These are phyloP conservation scores for Penicillium sp. DNA, from an alignment of 2,329 filamentous ascomycete genomes.

Conservation along the genomic window DNA sequence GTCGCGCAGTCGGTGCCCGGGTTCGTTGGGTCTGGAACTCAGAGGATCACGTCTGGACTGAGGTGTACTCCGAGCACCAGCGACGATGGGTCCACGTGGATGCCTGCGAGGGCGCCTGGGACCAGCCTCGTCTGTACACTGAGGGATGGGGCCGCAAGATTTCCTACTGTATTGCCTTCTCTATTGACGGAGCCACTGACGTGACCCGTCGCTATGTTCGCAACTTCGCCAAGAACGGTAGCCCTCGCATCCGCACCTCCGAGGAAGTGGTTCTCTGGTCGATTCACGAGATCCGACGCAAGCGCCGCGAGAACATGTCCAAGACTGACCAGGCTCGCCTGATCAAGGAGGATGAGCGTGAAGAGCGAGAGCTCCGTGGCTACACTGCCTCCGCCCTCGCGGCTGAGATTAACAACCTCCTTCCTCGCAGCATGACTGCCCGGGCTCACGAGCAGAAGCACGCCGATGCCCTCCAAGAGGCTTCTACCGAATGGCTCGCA, in stretches of 20 bases:
- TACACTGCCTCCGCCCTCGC: constrained; percentile 49
- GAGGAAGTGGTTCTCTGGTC: constrained; percentile 92
- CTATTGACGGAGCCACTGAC: constrained; percentile 75
- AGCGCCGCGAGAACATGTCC: constrained; percentile 78
- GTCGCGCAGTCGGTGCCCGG: constrained; percentile 83
- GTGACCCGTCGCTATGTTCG: constrained; percentile 67
- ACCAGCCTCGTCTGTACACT: constrained; percentile 86
- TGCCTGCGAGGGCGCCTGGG: constrained; percentile 91
- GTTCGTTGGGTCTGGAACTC: constrained; percentile 98
- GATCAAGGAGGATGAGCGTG: constrained; percentile 50
- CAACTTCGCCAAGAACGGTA: constrained; percentile 57
- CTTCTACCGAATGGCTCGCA: constrained; percentile 34
- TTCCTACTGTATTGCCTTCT: constrained; percentile 96
- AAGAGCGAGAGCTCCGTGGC: constrained; percentile 48
- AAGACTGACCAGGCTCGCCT: constrained; percentile 66
- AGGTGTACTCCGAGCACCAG: constrained; percentile 92
- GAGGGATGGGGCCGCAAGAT: constrained; percentile 97
- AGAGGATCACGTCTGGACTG: constrained; percentile 97
- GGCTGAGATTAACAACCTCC: constrained; percentile 45
- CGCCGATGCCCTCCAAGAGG: constrained; percentile 38
- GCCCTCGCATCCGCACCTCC: constrained; percentile 75
- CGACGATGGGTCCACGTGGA: constrained; percentile 97
- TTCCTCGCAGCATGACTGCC: constrained; percentile 31
- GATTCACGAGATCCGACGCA: constrained; percentile 83
- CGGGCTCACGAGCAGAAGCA: constrained; percentile 44